Evolutionary conservation across 768 basidiomycete species (phyloP), one percentile per base, ranked within the genome.

Genomic region (Suillus sp.): DNA sequence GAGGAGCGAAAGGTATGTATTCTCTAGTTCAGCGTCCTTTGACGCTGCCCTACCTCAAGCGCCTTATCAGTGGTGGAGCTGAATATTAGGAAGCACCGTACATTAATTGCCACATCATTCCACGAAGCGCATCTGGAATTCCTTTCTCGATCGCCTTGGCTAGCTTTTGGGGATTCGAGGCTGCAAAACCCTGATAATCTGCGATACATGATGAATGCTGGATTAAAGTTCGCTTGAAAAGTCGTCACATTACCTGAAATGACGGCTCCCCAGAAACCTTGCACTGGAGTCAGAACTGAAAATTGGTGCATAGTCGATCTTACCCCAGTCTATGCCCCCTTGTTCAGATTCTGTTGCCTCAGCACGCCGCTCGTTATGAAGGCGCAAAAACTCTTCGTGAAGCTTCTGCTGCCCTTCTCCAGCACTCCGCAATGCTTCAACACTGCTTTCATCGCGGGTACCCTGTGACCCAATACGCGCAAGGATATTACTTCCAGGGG

Each of bases 91-190:
- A 62, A 43, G 45, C 20, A 54, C 71, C 71, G 68, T 79, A 92
- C 95, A 96, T 97, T 73, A 96, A 82, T 73, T 97, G 95, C 93
- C 93, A 99, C 81, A 96, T 87, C 89, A 98, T 96, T 55, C 95
- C 95, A 58, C 95, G 86, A 54, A 96, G 78, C 1, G 93, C 87
- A 48, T 86, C 80, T 16, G 97, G 97, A 45, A 99, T 94, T 4
- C 97, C 97, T 65, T 82, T 83, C 67, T 97, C 95, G 60, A 99
- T 99, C 4, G 95, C 96, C 69, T 83, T 82, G 1, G 94, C 93
- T 30, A 99, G 79, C 64, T 89, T 84, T 65, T 92, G 87, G 4
- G 96, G 84, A 62, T 87, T 79, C 58, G 89, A 85, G 16, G 91
- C 78, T 6, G 97, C 97, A 62, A 95, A 96, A 4, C 78, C 80